Base-by-base conservation (phyloP, 495 filamentous ascomycete species). In the Pseudomonodictys pantanalensis region DNA sequence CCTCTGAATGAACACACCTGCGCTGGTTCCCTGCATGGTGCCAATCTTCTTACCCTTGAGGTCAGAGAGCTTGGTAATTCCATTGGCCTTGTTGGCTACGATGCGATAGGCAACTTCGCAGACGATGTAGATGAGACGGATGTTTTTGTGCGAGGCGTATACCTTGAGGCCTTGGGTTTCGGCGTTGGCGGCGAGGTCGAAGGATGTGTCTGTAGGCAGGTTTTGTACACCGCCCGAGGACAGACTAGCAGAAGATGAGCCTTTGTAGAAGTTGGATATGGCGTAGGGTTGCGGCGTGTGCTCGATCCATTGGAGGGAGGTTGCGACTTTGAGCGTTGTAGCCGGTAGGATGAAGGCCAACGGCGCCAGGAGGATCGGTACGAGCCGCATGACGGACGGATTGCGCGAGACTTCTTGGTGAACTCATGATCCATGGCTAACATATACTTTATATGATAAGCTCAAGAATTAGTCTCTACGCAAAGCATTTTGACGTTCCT, bases 1-100 rank as follows among this genome's bases (percentile, higher is more conserved):
- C 32, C 67, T 74, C 28, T 67, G 53, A 25, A 78, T 69, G 55
- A 78, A 79, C 38, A 73, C 72, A 12, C 58, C 71, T 3, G 75
- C 72, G 8, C 71, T 75, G 0, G 75, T 74, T 2, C 73, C 67
- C 9, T 51, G 49, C 9, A 76, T 65, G 2, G 76, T 70, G 26
- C 76, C 77, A 35, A 79, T 70, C 20, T 51, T 63, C 63, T 79
- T 79, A 11, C 76, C 76, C 47, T 72, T 72, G 30, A 79, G 64
- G 54, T 78, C 77, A 15, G 42, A 58, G 0, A 73, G 66, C 0
- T 58, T 59, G 0, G 11, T 53, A 48, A 79, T 72, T 2, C 68
- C 70, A 0, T 62, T 52, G 9, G 57, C 61, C 45, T 69, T 70
- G 62, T 70, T 70, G n/a, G 76, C 77, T n/a, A 78, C 72, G 17